These are phyloP conservation scores for Metschnikowia shivogae DNA, from an alignment of 805 yeast species.

Conservation along the genomic window DNA sequence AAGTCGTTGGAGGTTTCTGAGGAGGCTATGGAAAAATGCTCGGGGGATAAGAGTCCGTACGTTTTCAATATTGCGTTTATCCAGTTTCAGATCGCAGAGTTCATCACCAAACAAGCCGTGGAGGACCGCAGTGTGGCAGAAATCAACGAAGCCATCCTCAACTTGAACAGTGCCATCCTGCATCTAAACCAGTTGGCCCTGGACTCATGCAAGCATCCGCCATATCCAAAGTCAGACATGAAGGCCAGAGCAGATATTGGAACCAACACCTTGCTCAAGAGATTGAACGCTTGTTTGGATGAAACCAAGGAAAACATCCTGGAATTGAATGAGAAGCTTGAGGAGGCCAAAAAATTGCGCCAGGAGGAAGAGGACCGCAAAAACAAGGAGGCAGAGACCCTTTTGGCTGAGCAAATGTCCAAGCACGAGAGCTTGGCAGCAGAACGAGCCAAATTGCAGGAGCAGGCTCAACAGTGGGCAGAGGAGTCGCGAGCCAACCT, in stretches of 20 bases:
- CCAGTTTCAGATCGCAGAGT: conserved; percentile 83
- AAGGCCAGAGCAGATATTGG: conserved; percentile 87
- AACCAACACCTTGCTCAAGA: conserved; percentile 63
- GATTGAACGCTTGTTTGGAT: conserved; percentile 63
- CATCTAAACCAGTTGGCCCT: conserved; percentile 55
- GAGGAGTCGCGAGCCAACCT: conserved; percentile 39
- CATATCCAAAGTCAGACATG: conserved; percentile 75
- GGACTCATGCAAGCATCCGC: conserved; percentile 55
- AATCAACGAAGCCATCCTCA: conserved; percentile 51
- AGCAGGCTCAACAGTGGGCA: conserved; percentile 49
- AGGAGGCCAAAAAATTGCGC: conserved; percentile 64
- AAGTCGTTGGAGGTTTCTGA: conserved; percentile 61
- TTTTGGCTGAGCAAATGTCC: conserved; percentile 40
- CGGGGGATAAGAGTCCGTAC: conserved; percentile 33
- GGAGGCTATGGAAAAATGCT: conserved; percentile 44
- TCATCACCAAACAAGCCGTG: conserved; percentile 55
- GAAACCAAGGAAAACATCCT: conserved; percentile 70
- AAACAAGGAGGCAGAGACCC: conserved; percentile 36
- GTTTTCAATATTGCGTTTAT: conserved; percentile 80
- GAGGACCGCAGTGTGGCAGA: conserved; percentile 60
- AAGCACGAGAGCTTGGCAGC: conserved; percentile 42
- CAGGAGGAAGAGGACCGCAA: conserved; percentile 50
- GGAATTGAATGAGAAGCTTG: conserved; percentile 55
- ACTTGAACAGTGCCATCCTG: conserved; percentile 59
- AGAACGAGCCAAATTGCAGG: conserved; percentile 47